These are phyloP conservation scores for Moniliella sp. DNA, from an alignment of 1,284 basidiomycete species.

Conservation along the genomic window DNA sequence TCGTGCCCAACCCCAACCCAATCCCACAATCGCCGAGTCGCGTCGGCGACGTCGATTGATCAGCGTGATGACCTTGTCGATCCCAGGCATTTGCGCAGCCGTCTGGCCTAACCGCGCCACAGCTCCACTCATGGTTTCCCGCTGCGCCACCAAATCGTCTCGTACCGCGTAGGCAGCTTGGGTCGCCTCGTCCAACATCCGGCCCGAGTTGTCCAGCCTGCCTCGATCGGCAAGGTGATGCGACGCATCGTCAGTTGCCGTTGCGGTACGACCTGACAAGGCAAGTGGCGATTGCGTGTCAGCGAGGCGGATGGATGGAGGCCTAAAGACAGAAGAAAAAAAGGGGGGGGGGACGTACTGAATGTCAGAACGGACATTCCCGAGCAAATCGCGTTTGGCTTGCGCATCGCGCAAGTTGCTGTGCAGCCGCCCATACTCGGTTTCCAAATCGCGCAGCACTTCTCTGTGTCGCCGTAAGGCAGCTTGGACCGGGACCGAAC, in stretches of 20 bases:
- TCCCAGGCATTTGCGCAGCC: slow-evolving; percentile 65
- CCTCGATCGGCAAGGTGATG: slow-evolving; percentile 65
- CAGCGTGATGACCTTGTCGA: slow-evolving; percentile 73
- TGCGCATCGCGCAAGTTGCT: slow-evolving; percentile 49
- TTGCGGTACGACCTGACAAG: background rate
- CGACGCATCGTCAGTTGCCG: slow-evolving; percentile 1
- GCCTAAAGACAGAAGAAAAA: slow-evolving; percentile 1
- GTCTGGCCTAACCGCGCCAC: slow-evolving; percentile 51
- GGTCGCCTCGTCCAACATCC: slow-evolving; percentile 78
- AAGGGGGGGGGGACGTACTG: slow-evolving; percentile 42
- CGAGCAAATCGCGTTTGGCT: slow-evolving; percentile 64
- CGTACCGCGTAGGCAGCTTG: slow-evolving; percentile 91
- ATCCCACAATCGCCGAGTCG: slow-evolving; percentile 71
- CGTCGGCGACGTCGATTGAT: slow-evolving; percentile 70
- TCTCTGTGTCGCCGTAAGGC: slow-evolving; percentile 73
- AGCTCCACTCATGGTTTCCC: slow-evolving; percentile 51
- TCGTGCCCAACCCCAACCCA: slow-evolving; percentile 56
- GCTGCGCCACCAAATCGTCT: slow-evolving; percentile 73
- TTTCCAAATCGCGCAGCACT: slow-evolving; percentile 61
- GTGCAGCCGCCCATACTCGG: slow-evolving; percentile 40
- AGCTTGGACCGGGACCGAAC: slow-evolving; percentile 57
- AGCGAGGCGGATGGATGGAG: slow-evolving; percentile 35
- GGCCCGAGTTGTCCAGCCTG: slow-evolving; percentile 70
- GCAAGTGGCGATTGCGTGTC: background rate
- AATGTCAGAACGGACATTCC: slow-evolving; percentile 82